phyloP scores from a whole-genome alignment of 2,329 filamentous ascomycete genomes.

The Penicillium glabrum region DNA sequence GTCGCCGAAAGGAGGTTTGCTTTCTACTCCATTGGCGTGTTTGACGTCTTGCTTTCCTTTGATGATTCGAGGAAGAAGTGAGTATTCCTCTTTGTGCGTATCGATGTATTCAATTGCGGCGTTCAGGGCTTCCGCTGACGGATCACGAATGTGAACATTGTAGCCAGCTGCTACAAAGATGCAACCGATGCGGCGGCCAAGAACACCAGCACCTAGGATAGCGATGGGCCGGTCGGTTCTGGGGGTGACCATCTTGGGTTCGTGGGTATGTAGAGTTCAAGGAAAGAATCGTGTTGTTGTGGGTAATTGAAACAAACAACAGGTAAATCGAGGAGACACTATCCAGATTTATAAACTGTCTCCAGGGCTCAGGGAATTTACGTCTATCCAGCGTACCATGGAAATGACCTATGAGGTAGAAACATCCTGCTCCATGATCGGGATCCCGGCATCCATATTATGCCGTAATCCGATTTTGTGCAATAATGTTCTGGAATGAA shows the following conservation, averaged over 20 bases:
- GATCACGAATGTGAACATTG: constrained; percentile 29
- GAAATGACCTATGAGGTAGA: neutral
- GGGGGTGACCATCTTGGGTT: neutral
- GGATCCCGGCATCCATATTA: neutral
- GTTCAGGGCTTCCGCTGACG: constrained; percentile 30
- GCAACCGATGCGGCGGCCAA: constrained; percentile 43
- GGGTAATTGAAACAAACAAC: neutral
- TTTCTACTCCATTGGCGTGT: neutral
- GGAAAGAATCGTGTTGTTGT: neutral
- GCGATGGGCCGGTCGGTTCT: constrained; percentile 35
- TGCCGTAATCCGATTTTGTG: neutral
- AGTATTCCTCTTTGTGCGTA: constrained; percentile 5
- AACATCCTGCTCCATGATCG: neutral
- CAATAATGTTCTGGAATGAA: neutral
- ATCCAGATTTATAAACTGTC: neutral
- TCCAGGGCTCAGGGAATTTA: neutral
- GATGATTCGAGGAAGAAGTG: constrained; percentile 7
- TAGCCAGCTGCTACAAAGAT: constrained; percentile 37
- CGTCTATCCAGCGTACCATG: neutral
- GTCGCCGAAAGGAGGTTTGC: constrained; percentile 27
- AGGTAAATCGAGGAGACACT: neutral
- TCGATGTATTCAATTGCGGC: constrained; percentile 32
- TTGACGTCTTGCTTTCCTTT: neutral
- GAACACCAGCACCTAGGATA: constrained; percentile 43
- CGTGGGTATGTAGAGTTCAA: neutral